These are phyloP conservation scores for Cadophora luteo-olivacea DNA, from an alignment of 2,329 filamentous ascomycete genomes.

Conservation along the genomic window DNA sequence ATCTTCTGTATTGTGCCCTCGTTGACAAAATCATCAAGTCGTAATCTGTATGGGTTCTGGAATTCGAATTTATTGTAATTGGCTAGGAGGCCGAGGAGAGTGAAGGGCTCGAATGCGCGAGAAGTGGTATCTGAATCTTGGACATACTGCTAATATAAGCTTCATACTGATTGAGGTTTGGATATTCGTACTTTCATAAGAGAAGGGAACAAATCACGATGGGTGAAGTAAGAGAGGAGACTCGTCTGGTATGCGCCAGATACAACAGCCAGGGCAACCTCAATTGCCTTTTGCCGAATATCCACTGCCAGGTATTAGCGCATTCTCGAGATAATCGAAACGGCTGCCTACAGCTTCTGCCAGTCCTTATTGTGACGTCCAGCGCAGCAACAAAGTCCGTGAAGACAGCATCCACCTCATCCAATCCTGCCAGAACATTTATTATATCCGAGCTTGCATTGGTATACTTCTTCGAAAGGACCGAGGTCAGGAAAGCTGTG, in stretches of 20 bases:
- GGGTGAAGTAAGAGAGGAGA: slow-evolving; percentile 91
- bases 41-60: slow-evolving; percentile 92
- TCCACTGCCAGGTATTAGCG: slow-evolving; percentile 61
- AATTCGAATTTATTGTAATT: slow-evolving; percentile 99
- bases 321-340: neutral
- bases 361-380: slow-evolving; percentile 82
- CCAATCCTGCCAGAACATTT: slow-evolving; percentile 83
- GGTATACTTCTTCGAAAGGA: slow-evolving; percentile 88
- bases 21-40: slow-evolving; percentile 95
- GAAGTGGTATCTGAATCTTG: slow-evolving; percentile 75
- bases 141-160: slow-evolving; percentile 64
- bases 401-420: slow-evolving; percentile 86
- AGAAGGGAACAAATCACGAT: slow-evolving; percentile 90
- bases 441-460: slow-evolving; percentile 97
- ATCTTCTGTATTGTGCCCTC: slow-evolving; percentile 85
- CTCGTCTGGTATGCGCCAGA: slow-evolving; percentile 97
- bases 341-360: slow-evolving; percentile 66
- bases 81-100: slow-evolving; percentile 82
- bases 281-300: slow-evolving; percentile 78
- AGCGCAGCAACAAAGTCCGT: slow-evolving; percentile 85
- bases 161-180: neutral
- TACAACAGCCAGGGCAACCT: slow-evolving; percentile 81
- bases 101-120: slow-evolving; percentile 75
- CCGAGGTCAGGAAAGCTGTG: slow-evolving; percentile 81
- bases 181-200: slow-evolving; percentile 79